A percentile compares a stretch with the other conserved stretches of the same genome.
These are phyloP conservation scores for Aspergillus udagawae DNA, from an alignment of 2,329 filamentous ascomycete species.

Conservation along the genomic window DNA sequence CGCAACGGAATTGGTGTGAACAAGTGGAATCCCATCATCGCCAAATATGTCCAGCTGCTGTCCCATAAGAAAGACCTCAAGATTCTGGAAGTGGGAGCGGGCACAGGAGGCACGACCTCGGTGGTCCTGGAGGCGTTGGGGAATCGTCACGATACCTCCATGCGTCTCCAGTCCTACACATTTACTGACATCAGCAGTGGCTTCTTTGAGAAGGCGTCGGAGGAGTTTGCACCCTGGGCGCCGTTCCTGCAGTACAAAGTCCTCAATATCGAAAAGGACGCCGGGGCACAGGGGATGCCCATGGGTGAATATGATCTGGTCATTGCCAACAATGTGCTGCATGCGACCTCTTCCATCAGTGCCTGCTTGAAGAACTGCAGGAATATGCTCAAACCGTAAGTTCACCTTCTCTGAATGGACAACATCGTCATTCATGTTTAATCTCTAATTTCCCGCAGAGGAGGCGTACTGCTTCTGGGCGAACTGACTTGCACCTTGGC, in stretches of 20 bases:
- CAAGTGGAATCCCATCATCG: background rate
- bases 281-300: background rate
- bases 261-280: background rate
- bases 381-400: too few relatives aligned
- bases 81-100: constrained; percentile 15
- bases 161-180: background rate
- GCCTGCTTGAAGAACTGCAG: too few relatives aligned
- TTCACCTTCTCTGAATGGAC: too few relatives aligned
- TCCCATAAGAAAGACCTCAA: constrained; percentile 4
- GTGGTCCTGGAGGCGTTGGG: constrained; percentile 2
- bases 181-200: background rate
- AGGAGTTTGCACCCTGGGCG: background rate
- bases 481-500: background rate
- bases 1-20: background rate
- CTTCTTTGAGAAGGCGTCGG: background rate
- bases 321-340: background rate
- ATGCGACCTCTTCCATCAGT: background rate
- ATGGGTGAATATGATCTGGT: background rate
- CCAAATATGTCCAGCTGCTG: background rate
- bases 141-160: background rate
- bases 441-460: too few relatives aligned
- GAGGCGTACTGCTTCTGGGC: too few relatives aligned
- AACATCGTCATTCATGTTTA: too few relatives aligned
- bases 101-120: constrained; percentile 9
- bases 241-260: background rate